Evolutionary conservation across 2,329 filamentous ascomycete genomes (phyloP), one percentile per base, ranked within the genome.

Genomic region (Xylaria sp.): DNA sequence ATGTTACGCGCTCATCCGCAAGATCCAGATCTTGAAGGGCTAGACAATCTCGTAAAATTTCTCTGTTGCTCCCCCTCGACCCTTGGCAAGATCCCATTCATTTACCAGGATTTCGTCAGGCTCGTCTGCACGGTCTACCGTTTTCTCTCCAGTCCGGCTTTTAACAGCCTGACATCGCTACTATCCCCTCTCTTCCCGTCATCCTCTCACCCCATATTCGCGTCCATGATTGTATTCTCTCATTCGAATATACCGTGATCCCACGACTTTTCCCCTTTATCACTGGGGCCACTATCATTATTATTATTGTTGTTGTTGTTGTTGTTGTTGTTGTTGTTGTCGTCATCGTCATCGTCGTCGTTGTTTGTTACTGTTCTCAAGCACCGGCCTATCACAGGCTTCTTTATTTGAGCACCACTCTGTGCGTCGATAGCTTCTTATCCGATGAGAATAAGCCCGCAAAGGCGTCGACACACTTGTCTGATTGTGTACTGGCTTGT

Each of bases 11-110:
- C 62, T 65, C 65, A 61, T 33, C 65, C 62, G 67, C 60, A 42
- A 64, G 52, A 61, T 66, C 60, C 49, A 67, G 62, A 65, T 65
- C 64, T 61, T 31, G 31, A 57, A 59, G 42, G 58, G 43, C 57
- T 52, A 43, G 55, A 51, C 55, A 45, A 58, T 43, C 63, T 55
- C 47, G 40, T n/a, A 50, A n/a, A 40, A 60, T 49, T 15, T 46
- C 37, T 15, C 31, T 31, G 49, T 42, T 17, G 12, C 33, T 45
- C 28, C 9, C 28, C 9, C 28, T 31, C 28, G 5, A 31, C n/a
- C n/a, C n/a, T n/a, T n/a, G 63, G 55, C 65, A 38, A 61, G 60
- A 64, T 63, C 60, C 37, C 25, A 21, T 60, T 57, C 31, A 60
- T 58, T 54, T 60, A 67, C 59, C 42, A 45, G 45, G 21, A 38